Evolutionary conservation across 768 basidiomycete species (phyloP), one percentile per base, ranked within the genome.

Genomic region (Boletus tylopilopsis): DNA sequence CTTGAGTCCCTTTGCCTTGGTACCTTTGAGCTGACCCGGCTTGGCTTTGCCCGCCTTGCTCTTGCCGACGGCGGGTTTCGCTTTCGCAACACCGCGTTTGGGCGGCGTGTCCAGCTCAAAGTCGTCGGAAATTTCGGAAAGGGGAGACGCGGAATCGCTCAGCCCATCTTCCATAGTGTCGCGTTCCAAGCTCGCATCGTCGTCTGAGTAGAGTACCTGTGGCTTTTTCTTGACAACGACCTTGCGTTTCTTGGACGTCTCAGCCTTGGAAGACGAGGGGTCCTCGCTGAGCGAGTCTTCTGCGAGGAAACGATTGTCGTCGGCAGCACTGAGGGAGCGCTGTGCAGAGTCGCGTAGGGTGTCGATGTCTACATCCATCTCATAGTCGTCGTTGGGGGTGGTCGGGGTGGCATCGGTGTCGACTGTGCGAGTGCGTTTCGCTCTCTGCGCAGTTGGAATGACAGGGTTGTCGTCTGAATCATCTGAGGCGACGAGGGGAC

Each of bases 391-490:
- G 12, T 58, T 81, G 70, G 29, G 79, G 60, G 50, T 80, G 27
- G 43, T 74, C 19, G 34, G 25, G 16, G 36, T 22, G 27, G 55
- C 63, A 38, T 69, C 68, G 8, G 57, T 58, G 23, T 66, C 66
- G 33, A 52, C 50, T 11, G 66, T 62, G 39, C 60, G 68, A 13
- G 52, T 47, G 19, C 60, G 63, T 58, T 58, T 68, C 47, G 47
- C 51, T 56, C 45, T 51, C 49, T 42, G 62, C 6, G 46, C 30
- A 57, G 85, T 76, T 73, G 87, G 79, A 51, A 76, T 79, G n/a
- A 76, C 16, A 34, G 7, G 47, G 41, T 42, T 34, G 18, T 45
- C 44, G 34, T 36, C 43, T 70, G 32, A n/a, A n/a, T 65, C 61
- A 24, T 69, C 69, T 62, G 56, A 79, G 73, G 46, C 73, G 35